Evolutionary conservation across 192 early-diverging fungal species (phyloP).

Genomic region (Neocallimastix lanati): DNA sequence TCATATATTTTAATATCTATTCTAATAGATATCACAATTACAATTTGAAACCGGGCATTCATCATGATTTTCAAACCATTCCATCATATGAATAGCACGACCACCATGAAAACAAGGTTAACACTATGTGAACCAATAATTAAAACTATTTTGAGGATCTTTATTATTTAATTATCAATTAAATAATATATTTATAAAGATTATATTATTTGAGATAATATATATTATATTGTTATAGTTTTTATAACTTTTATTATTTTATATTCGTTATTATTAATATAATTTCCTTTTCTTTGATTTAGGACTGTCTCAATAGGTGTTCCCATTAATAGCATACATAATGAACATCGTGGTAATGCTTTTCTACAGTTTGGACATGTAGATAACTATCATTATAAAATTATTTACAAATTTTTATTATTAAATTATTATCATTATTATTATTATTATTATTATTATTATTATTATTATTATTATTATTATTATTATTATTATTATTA

Average conservation of each 20-base stretch:
- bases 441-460: too few relatives aligned
- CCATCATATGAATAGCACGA: conserved; percentile 68
- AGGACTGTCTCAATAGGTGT: conserved; percentile 38
- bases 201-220: too few relatives aligned
- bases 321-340: conserved; percentile 45
- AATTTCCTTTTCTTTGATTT: conserved; percentile 17
- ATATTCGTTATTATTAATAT: conserved; percentile 21
- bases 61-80: conserved; percentile 75
- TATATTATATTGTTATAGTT: too few relatives aligned
- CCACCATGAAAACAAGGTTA: conserved; percentile 94
- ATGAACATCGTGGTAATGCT: conserved; percentile 39
- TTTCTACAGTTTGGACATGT: conserved; percentile 44
- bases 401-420: too few relatives aligned
- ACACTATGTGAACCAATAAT: conserved; percentile 97
- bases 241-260: too few relatives aligned
- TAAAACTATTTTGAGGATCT: conserved; percentile 28
- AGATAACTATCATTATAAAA: conserved; percentile 31
- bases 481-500: too few relatives aligned
- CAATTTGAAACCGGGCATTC: conserved; percentile 89
- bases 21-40: conserved; percentile 34
- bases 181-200: too few relatives aligned
- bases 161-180: too few relatives aligned
- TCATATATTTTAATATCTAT: background rate
- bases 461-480: too few relatives aligned
- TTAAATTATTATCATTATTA: too few relatives aligned